Evolutionary conservation across 2,329 filamentous ascomycete genomes (phyloP), one percentile per base, ranked within the genome.

Genomic region (Tolypocladium endophyticum): DNA sequence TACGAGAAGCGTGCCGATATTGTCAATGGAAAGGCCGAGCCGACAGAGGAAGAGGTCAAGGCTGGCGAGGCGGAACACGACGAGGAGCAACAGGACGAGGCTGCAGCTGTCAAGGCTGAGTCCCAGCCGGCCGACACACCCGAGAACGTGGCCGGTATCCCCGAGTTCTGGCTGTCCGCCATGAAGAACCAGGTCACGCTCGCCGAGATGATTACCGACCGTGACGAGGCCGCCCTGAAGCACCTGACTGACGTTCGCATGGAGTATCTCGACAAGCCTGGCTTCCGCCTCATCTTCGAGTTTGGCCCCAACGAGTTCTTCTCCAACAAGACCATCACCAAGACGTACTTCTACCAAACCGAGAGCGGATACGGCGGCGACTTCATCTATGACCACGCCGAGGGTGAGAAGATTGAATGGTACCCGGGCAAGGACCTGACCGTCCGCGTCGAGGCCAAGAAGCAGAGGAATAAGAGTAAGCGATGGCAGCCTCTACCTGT

Each of bases 111-210:
- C 62, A 82, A 86, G 70, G 77, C 81, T 69, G 67, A 74, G 55
- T 82, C 85, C 70, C 77, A 82, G 70, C 79, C 86, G 63, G 76
- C 80, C 58, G 81, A 86, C 64, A 79, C 84, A 66, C 73, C 77
- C 59, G 78, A 82, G 67, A 65, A 75, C 43, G 74, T 88, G 65
- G 81, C 86, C 70, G 94, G 94, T 76, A 97, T 99, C 64, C 94
- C 94, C 64, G 94, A 99, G 78, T 99, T 99, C 84, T 99, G 94
- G 94, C 83, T 99, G 57, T 97, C 93, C 63, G 93, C 95, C 68
- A 97, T 99, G 93, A 99, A 99, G 85, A 99, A 99, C 82, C 93
- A 97, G 75, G 86, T 94, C 70, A 96, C 92, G 36, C 87, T 99
- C 60, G 91, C 93, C 60, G 95, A 99, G 78, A 96, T 97, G 86